Evolutionary conservation across 1,139 yeast genomes (phyloP), one percentile per base, ranked within the genome.

Genomic region (Scheffersomyces lignicola): DNA sequence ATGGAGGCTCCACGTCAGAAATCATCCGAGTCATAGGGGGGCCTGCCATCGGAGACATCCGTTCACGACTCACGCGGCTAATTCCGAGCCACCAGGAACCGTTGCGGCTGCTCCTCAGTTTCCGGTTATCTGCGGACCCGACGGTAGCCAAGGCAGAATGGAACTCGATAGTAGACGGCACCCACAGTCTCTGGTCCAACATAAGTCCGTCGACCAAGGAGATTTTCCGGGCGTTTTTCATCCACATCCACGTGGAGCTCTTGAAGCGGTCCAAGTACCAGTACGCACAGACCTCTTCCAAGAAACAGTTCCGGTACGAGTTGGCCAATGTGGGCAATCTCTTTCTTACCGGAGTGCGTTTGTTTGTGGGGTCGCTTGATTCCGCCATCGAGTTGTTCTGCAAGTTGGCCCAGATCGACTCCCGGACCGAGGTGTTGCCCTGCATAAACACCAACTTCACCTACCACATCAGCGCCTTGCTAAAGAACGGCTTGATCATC

Each of bases 1-100:
- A 90, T 54, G 97, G 97, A 16, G 97, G 97, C 1, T 88, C 96
- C 1, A 88, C 97, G 0, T 83, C 95, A 18, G 97, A 90, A 59
- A 73, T 90, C 23, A 72, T 89, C n/a, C 64, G 97, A 11, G 89
- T 89, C 2, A 71, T 90, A 14, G 96, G 96, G 1, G 97, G 97
- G 0, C 96, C 96, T 1, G 97, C 97, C 0, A 87, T 90, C 38
- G 97, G 97, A 2, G 97, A 90, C 52, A 73, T 90, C 4, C 63
- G 97, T 32, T 87, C 96, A 0, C 60, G 97, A 36, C 69, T 89
- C 27, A 85, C 90, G 0, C 61, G 94, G 36, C 62, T 90, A 36
- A 83, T 89, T 18, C 80, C 81, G 0, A 60, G 57, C 3, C 61
- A 65, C 18, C 73, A 74, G 31, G 65, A 61, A 3, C 60, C 61